Evolutionary conservation across 768 basidiomycete species (phyloP), one percentile per base, ranked within the genome.

Genomic region (Phylloporus arenicola): DNA sequence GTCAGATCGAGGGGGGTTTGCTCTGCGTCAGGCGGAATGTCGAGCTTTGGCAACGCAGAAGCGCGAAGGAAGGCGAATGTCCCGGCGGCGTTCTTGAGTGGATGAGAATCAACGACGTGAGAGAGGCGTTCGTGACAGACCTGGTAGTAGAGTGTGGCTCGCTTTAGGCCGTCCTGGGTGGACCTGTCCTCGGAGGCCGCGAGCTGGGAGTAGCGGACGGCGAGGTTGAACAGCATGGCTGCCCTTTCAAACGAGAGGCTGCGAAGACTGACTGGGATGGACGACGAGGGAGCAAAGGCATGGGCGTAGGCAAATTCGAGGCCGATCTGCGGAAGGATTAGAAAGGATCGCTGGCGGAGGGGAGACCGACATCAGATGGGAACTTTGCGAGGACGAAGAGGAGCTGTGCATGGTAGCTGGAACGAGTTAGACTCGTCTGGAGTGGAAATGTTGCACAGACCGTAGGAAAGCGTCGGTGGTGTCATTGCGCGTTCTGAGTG

Each of bases 361-460:
- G 40, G 55, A 46, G 24, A 64, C 70, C 61, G 49, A 83, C 94
- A 67, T 95, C 83, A 7, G 77, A 69, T 2, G 95, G 94, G 7
- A 98, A 72, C 64, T 97, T 97, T 12, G 84, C 82, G 54, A 89
- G 68, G 29, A 93, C 79, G 53, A 86, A 92, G 0, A 83, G 74
- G 33, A 97, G 80, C 63, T 95, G 94, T 4, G 92, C 88, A 57
- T 96, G 88, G 64, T 98, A 98, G 40, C 95, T 97, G 57, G 31
- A 33, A 43, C 42, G 11, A 41, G 43, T 50, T 44, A 54, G 55
- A 45, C 27, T 3, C 31, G 46, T 27, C 41, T 24, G 14, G 37
- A 14, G 42, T 3, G 31, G 25, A 12, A 0, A n/a, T 13, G 27
- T 19, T 19, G 9, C 40, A 77, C 82, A 54, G 57, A 92, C 93